phyloP scores from a whole-genome alignment of 306 rosid genomes.

The Nissolia schottii region DNA sequence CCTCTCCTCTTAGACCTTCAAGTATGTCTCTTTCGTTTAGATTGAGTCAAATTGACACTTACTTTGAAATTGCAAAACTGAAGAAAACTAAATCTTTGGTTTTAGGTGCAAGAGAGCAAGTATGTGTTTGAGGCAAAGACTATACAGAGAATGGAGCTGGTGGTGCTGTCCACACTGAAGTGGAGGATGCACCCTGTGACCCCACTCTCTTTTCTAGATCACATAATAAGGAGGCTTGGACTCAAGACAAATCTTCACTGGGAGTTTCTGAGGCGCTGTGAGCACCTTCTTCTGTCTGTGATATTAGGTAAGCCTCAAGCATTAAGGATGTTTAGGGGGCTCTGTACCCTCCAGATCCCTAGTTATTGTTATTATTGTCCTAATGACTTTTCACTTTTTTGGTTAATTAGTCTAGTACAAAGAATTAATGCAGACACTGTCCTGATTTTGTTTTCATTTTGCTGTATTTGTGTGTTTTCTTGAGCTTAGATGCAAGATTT shows the following conservation, averaged over 20 bases:
- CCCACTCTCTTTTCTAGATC: slow-evolving; percentile 79
- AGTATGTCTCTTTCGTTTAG: too few species aligned
- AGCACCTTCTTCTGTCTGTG: slow-evolving; percentile 63
- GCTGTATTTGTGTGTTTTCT: background rate
- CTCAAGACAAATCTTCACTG: slow-evolving; percentile 59
- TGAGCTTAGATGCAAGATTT: slow-evolving; percentile 64
- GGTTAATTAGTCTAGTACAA: slow-evolving; percentile 17
- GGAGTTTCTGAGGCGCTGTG: slow-evolving; percentile 74
- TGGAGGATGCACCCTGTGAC: slow-evolving; percentile 99
- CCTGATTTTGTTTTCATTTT: slow-evolving; percentile 10
- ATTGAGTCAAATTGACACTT: too few species aligned
- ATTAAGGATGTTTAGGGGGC: background rate
- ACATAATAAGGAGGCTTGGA: slow-evolving; percentile 70
- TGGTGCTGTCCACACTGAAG: slow-evolving; percentile 68
- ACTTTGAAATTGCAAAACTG: too few species aligned
- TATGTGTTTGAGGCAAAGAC: slow-evolving; percentile 75
- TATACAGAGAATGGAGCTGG: slow-evolving; percentile 89
- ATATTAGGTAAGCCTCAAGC: slow-evolving; percentile 54
- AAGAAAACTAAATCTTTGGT: too few species aligned
- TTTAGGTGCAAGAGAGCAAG: slow-evolving; percentile 61
- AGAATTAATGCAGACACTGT: background rate
- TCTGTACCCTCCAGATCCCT: background rate
- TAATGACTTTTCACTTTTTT: background rate
- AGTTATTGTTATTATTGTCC: slow-evolving; percentile 8
- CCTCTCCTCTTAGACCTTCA: slow-evolving; percentile 93